phyloP scores from a whole-genome alignment of 1,284 basidiomycete genomes.

The Trichosporon sp. region DNA sequence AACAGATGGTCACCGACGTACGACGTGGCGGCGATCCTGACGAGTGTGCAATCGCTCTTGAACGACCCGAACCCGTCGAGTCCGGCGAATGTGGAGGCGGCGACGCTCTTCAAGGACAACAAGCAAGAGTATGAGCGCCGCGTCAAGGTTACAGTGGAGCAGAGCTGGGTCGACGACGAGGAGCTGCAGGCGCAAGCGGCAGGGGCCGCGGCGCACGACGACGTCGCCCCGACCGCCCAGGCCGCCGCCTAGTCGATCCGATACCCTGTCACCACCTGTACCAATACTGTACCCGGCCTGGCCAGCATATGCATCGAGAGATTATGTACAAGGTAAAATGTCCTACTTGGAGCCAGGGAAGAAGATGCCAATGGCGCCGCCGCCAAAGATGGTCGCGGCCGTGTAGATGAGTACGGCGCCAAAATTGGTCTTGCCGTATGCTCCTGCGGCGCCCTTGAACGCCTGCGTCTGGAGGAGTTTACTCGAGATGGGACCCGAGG shows the following conservation, averaged over 20 bases:
- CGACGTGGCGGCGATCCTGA: conserved; percentile 96
- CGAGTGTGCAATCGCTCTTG: conserved; percentile 89
- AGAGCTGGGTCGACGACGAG: conserved; percentile 47
- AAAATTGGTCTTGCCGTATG: conserved; percentile 49
- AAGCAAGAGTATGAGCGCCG: conserved; percentile 96
- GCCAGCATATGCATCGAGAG: conserved; percentile 16
- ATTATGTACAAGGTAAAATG: conserved; percentile 27
- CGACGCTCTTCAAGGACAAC: conserved; percentile 92
- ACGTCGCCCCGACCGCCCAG: conserved; percentile 3
- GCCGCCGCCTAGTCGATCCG: neutral
- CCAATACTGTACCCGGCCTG: conserved; percentile 12
- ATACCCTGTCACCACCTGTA: conserved; percentile 7
- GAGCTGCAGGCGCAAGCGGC: conserved; percentile 40
- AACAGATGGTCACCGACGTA: conserved; percentile 98
- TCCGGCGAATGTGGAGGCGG: conserved; percentile 96
- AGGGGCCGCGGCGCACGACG: neutral
- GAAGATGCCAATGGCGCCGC: conserved; percentile 29
- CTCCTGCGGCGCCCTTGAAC: conserved; percentile 42
- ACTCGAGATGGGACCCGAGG: conserved; percentile 47
- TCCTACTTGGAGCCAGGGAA: conserved; percentile 30
- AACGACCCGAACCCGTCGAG: conserved; percentile 94
- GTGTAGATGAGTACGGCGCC: conserved; percentile 41
- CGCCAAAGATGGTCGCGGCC: conserved; percentile 34
- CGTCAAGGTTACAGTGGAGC: conserved; percentile 66
- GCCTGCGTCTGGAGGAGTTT: conserved; percentile 39